Evolutionary conservation across 1,284 basidiomycete species (phyloP), one percentile per base, ranked within the genome.

Genomic region (Coniferiporia weirii): DNA sequence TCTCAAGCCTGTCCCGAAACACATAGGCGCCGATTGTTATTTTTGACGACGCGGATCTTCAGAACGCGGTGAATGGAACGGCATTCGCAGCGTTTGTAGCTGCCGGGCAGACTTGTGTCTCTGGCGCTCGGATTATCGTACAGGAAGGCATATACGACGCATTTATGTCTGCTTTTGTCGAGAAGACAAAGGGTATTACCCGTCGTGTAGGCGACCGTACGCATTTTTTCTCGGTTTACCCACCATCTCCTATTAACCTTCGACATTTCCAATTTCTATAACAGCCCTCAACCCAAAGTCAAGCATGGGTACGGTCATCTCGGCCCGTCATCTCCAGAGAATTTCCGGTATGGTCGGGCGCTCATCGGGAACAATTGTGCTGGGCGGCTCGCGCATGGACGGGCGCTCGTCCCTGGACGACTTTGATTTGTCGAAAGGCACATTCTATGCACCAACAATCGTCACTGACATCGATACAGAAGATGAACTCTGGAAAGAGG

Each of bases 21-120:
- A 35, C 15, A 22, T 63, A 91, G 86, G 85, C 91, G 12, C 91
- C 90, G 0, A 80, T 93, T 48, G 70, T 93, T 12, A 75, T 92
- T 8, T 91, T 92, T 66, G 76, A 85, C 54, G 91, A 93, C 67
- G 85, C 87, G 15, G 85, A 91, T 64, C 65, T 91, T 50, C 66
- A 74, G 38, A 78, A 79, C 36, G 85, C 90, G 0, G 86, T 89
- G 15, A 91, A 91, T 64, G 91, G 90, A 13, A 81, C 80, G 1
- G 85, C 88, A 1, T 92, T 93, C 68, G 85, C 90, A n/a, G 81
- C 85, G 0, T 93, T 92, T 65, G 75, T 93, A 43, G 90, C 90
- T 1, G 91, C 90, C 36, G 91, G 91, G 1, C 91, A 93, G 72
- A 92, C 90, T 13, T 92, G 89, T 63, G 86, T 92, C 19, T 91